Evolutionary conservation across 2,329 filamentous ascomycete species (phyloP).

Genomic region (Ophiocordyceps camponoti-leonardi): DNA sequence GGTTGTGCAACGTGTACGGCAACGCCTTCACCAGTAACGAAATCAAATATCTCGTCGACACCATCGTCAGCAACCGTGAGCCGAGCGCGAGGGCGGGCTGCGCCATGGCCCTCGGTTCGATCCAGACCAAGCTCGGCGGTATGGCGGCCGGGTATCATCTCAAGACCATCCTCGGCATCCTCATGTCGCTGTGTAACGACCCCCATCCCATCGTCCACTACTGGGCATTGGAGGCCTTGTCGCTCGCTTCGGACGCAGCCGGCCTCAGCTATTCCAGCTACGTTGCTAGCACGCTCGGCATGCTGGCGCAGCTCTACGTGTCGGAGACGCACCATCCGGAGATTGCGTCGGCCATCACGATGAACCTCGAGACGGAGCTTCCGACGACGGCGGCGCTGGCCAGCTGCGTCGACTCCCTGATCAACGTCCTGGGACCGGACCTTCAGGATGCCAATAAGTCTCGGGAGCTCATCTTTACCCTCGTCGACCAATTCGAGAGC

Average conservation of each 20-base stretch:
- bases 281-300: constrained; percentile 77
- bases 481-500: constrained; percentile 67
- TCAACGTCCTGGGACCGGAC: constrained; percentile 92
- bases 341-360: constrained; percentile 60
- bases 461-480: constrained; percentile 76
- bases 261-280: constrained; percentile 84
- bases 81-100: constrained; percentile 87
- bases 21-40: constrained; percentile 79
- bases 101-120: constrained; percentile 80
- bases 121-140: constrained; percentile 87
- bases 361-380: constrained; percentile 76
- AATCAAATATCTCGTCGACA: constrained; percentile 84
- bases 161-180: constrained; percentile 89
- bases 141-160: constrained; percentile 95
- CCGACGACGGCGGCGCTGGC: constrained; percentile 70
- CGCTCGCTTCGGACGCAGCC: constrained; percentile 76
- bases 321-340: constrained; percentile 84
- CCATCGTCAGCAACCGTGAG: constrained; percentile 84
- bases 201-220: constrained; percentile 91
- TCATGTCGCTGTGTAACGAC: constrained; percentile 96
- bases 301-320: constrained; percentile 85
- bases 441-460: constrained; percentile 83
- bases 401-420: constrained; percentile 81
- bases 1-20: constrained; percentile 69
- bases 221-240: constrained; percentile 83